Evolutionary conservation across 257 asterid species (phyloP), one percentile per base, ranked within the genome.

Genomic region (Coffea canephora): DNA sequence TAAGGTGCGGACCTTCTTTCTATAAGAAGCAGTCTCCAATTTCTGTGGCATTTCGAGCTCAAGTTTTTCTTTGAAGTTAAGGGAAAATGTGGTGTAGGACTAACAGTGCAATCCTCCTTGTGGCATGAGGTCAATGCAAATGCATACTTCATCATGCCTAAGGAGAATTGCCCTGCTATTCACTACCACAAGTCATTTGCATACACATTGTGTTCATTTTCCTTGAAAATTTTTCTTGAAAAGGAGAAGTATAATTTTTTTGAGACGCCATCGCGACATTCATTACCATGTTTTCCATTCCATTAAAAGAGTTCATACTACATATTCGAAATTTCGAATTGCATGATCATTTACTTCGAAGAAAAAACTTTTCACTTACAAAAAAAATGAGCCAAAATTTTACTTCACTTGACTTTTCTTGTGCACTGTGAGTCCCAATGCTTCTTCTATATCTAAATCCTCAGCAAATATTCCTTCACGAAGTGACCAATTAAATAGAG

Each of bases 101-200:
- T 54, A 54, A 54, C 61, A 54, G 43, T 39, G 43, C 43, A 39
- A 39, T 39, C 43, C 43, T 2, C 43, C 43, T 5, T 39, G 43
- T 39, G 43, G 43, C 31, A 39, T 39, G 43, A 39, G 43, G 43
- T 39, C 43, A 2, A 39, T 39, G 43, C 43, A 39, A 39, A 39
- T 86, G 79, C 83, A 73, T 49, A 25, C 78, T 81, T 82, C 87
- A 82, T 73, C 76, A 83, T 76, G 92, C 96, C 92, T 87, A 89
- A 88, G 91, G 90, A 91, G 96, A 91, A 88, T 89, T 91, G 94
- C 89, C 92, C 91, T 85, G 92, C 86, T 41, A 87, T 88, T 88
- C 82, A 67, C 66, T 66, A 79, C 87, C 0, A 82, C 75, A 13
- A 86, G 64, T 39, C 43, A 4, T 0, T 39, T 39, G 43, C 4